These are phyloP conservation scores for Xerocomellus intermedius DNA, from an alignment of 768 basidiomycete genomes.

Conservation along the genomic window DNA sequence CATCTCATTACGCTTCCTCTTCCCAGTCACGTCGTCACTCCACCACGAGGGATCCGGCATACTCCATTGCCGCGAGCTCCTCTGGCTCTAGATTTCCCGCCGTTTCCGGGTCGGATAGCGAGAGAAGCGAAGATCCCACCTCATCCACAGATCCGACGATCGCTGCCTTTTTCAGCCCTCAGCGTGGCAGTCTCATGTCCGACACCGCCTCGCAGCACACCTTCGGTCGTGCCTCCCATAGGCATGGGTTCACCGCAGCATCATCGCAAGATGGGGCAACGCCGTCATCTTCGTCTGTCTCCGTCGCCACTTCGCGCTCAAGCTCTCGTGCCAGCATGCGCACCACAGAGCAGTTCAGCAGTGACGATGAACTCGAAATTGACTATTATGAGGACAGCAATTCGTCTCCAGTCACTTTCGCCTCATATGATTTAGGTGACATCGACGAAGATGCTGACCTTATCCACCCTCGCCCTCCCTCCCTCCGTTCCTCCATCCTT, in stretches of 20 bases:
- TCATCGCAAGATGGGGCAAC: conserved; percentile 26
- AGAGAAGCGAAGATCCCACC: conserved; percentile 39
- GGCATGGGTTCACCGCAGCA: conserved; percentile 20
- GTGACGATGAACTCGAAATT: conserved; percentile 48
- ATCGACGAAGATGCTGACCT: conserved; percentile 32
- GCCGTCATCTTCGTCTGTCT: conserved; percentile 45
- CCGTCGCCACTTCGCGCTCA: conserved; percentile 38
- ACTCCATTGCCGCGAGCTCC: neutral
- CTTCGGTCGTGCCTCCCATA: conserved; percentile 43
- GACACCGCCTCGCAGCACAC: conserved; percentile 51
- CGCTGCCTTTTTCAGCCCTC: conserved; percentile 18
- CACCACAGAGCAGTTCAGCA: conserved; percentile 41
- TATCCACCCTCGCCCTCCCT: conserved; percentile 26
- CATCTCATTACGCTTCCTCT: conserved; percentile 11
- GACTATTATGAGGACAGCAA: conserved; percentile 37
- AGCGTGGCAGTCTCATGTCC: conserved; percentile 26
- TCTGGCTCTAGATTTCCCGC: conserved; percentile 5
- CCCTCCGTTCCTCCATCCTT: conserved; percentile 16
- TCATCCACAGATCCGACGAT: conserved; percentile 32
- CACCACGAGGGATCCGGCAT: conserved; percentile 3
- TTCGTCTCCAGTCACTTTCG: conserved; percentile 38
- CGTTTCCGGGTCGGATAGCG: conserved; percentile 27
- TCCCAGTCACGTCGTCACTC: conserved; percentile 19
- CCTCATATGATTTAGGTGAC: conserved; percentile 41
- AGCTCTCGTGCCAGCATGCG: conserved; percentile 34